Base-by-base conservation (phyloP, 2,329 filamentous ascomycete species). In the Raffaelea albimanens region DNA sequence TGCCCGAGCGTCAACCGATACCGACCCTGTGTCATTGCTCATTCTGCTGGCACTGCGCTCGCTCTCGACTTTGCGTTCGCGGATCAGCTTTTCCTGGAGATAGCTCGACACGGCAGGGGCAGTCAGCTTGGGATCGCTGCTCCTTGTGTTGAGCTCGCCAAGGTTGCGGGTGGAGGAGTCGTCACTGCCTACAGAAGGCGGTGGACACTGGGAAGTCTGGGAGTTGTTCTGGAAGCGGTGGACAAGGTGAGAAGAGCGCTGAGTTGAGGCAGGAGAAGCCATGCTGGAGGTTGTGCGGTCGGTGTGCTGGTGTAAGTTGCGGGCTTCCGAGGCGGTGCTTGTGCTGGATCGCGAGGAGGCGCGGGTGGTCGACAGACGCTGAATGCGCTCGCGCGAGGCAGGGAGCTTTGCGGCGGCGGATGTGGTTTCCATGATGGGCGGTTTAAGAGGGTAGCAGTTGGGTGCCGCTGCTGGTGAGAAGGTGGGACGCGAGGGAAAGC, bases 81-180 rank as follows among this genome's bases (percentile, higher is more conserved):
- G 70, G 43, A 72, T 68, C n/a, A 80, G 61, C 51, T 68, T 72
- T 56, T 79, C 75, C 42, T 77, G 76, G 2, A 80, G 63, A 44
- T 78, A 73, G 16, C 63, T 69, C 0, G 76, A 80, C 14, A 72
- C 61, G 1, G 66, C 64, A 1, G 58, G 57, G 3, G 61, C 53
- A 22, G 61, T 59, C 40, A 65, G 67, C 16, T 66, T 64, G 5
- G 65, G 61, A 22, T 75, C 71, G 39, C 47, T 51, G 2, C 46
- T 33, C 19, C 66, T 65, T 3, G 65, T 60, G 19, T 76, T 19
- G 34, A 16, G 34, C 14, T 16, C 14, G n/a, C 14, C 5, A 16
- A 10, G 34, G 13, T 5, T 38, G 5, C 34, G 34, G 18, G 34
- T 8, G 13, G 34, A 38, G 18, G 13, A 8, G 25, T 49, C 48